These are phyloP conservation scores for Fusarium hainanense DNA, from an alignment of 2,329 filamentous ascomycete species.

Conservation along the genomic window DNA sequence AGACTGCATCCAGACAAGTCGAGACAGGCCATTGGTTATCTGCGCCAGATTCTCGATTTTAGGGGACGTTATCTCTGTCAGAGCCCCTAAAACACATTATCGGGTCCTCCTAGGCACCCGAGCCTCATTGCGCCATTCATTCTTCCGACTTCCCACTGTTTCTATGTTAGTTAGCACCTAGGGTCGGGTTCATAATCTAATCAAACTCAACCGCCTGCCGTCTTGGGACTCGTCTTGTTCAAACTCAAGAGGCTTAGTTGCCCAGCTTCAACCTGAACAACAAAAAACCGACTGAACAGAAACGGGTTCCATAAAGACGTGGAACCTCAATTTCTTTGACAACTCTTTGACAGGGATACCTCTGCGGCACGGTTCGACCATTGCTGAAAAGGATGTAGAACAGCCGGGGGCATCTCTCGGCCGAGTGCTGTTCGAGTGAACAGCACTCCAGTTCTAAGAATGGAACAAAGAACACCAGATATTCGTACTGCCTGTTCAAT, in stretches of 20 bases:
- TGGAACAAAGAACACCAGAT: neutral
- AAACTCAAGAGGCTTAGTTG: neutral
- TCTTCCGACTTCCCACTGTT: conserved; percentile 39
- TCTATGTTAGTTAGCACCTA: conserved; percentile 5
- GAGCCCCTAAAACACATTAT: conserved; percentile 19
- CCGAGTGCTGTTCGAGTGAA: conserved; percentile 10
- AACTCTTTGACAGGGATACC: conserved; percentile 1
- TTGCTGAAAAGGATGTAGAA: neutral
- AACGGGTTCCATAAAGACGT: neutral
- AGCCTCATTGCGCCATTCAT: conserved; percentile 39
- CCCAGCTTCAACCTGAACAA: neutral
- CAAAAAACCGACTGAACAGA: neutral
- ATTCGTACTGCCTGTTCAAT: neutral
- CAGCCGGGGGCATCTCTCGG: neutral
- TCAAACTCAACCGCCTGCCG: conserved; percentile 10
- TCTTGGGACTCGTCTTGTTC: conserved; percentile 1
- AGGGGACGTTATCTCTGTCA: conserved; percentile 21
- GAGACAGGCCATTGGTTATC: conserved; percentile 21
- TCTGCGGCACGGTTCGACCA: neutral
- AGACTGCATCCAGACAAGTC: conserved; percentile 12
- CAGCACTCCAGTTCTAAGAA: neutral
- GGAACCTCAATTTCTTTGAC: conserved; percentile 4
- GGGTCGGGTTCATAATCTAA: conserved; percentile 2
- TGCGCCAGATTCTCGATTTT: conserved; percentile 2
- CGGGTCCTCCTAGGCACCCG: conserved; percentile 14